These are phyloP conservation scores for Paramecium caudatum DNA, from an alignment of 73 alveolate species.

Conservation along the genomic window DNA sequence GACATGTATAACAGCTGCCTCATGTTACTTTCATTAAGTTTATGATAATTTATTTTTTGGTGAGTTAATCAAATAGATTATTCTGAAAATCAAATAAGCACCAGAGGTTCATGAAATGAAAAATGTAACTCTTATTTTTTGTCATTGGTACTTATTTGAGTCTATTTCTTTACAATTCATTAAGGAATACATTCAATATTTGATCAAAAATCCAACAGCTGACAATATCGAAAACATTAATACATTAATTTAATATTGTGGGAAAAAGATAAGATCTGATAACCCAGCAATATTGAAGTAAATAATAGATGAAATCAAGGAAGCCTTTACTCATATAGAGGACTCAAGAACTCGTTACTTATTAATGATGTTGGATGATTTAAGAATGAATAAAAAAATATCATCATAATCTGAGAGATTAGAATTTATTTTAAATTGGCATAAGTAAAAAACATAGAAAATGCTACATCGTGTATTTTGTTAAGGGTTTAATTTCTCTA, in stretches of 20 bases:
- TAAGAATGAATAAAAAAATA: constrained; percentile 52
- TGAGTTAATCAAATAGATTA: constrained; percentile 4
- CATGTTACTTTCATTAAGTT: constrained; percentile 38
- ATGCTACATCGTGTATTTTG: constrained; percentile 16
- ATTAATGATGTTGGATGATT: constrained; percentile 45
- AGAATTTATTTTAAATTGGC: constrained; percentile 60
- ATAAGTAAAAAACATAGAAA: constrained; percentile 13
- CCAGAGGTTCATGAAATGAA: neutral
- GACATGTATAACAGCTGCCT: constrained; percentile 35
- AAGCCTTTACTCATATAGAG: neutral
- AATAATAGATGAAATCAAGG: constrained; percentile 25
- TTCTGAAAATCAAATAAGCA: neutral
- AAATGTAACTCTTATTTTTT: neutral
- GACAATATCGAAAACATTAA: constrained; percentile 35
- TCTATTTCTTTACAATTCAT: constrained; percentile 56
- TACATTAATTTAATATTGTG: constrained; percentile 54
- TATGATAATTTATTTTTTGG: constrained; percentile 51
- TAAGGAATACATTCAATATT: constrained; percentile 36
- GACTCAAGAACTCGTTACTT: constrained; percentile 23
- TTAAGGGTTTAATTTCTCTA: constrained; percentile 23
- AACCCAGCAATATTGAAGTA: constrained; percentile 56
- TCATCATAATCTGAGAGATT: constrained; percentile 25
- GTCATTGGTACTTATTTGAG: constrained; percentile 65
- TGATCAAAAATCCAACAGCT: neutral
- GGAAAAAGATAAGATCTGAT: constrained; percentile 53